A percentile compares a stretch with the other conserved stretches of the same genome.
Conservation (phyloP, 2,329 filamentous ascomycete species). For the Xylaria sp. region DNA sequence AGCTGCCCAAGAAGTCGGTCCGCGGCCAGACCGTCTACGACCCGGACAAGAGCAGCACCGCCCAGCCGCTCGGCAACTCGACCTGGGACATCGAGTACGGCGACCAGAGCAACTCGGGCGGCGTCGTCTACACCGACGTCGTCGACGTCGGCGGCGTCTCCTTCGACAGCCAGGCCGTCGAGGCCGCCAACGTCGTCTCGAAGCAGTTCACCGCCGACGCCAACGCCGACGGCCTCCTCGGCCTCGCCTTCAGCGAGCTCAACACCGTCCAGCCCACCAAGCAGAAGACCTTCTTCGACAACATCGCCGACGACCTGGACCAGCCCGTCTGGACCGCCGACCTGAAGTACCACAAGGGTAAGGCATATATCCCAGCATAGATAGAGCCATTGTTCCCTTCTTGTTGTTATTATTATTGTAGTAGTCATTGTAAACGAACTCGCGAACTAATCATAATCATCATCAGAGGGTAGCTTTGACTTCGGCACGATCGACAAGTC, state of each 20-base stretch:
- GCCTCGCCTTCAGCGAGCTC: conserved; percentile 40
- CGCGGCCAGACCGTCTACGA: conserved; percentile 36
- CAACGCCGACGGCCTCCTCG: conserved; percentile 39
- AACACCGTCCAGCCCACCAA: conserved; percentile 35
- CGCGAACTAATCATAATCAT: conserved; percentile 5
- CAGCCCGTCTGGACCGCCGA: conserved; percentile 38
- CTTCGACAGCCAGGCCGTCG: conserved; percentile 35
- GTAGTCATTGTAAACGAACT: conserved; percentile 12
- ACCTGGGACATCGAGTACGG: conserved; percentile 39
- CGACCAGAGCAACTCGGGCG: conserved; percentile 39
- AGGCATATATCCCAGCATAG: not conserved
- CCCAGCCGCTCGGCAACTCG: conserved; percentile 32
- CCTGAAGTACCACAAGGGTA: conserved; percentile 36
- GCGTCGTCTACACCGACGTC: conserved; percentile 38
- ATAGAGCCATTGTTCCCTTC: too few species aligned
- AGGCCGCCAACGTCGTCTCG: conserved; percentile 36
- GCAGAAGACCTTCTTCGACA: conserved; percentile 42
- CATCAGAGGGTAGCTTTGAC: conserved; percentile 39
- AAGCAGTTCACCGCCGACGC: conserved; percentile 36
- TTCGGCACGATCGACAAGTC: conserved; percentile 40
- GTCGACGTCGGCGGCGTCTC: conserved; percentile 38
- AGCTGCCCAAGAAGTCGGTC: conserved; percentile 24
- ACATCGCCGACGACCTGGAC: conserved; percentile 31
- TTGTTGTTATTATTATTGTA: too few species aligned
- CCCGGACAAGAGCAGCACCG: conserved; percentile 30